Base-by-base conservation (phyloP, 1,284 basidiomycete species). In the Sphaerobolus stellatus region DNA sequence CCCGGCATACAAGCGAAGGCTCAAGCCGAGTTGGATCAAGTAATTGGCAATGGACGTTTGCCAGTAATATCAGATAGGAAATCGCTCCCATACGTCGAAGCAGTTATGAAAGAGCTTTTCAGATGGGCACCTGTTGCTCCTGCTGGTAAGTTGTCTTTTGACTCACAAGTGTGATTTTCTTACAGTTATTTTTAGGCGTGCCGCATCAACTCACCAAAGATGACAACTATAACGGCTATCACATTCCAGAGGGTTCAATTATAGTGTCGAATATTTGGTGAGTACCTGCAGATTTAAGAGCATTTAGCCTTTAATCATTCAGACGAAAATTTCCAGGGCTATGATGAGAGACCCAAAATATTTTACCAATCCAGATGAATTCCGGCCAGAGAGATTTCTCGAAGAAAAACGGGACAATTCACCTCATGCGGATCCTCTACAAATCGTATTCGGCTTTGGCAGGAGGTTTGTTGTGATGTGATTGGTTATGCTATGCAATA, bases 401-500 rank as follows among this genome's bases (percentile, higher is more conserved):
- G 27, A 22, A 11, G 24, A 18, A 14, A 18, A 36, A 18, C 33
- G 11, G 13, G 13, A 11, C 11, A 18, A 36, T 11, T 36, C 33
- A 36, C 33, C 13, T 11, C 13, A 11, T 11, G 11, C 2, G 6
- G 24, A 50, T 18, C 49, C 31, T 11, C 27, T 34, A 2, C 9
- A 50, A 16, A 18, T 43, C 2, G 49, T 25, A 20, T 50, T 50
- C 30, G 49, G 36, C 5, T 50, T 50, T 29, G 49, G 49, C 18
- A 44, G 41, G 22, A 44, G 41, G 41, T 24, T 11, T 11, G 41
- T 16, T 11, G 9, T 24, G 9, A 24, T 36, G 18, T 36, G 13
- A 36, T 18, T 36, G 18, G 18, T 18, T 11, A 36, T n/a, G n/a
- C n/a, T n/a, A n/a, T n/a, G n/a, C 33, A 36, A 89, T 66, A 82